phyloP scores from a whole-genome alignment of 2,329 filamentous ascomycete species.

The Diaporthe destruens region DNA sequence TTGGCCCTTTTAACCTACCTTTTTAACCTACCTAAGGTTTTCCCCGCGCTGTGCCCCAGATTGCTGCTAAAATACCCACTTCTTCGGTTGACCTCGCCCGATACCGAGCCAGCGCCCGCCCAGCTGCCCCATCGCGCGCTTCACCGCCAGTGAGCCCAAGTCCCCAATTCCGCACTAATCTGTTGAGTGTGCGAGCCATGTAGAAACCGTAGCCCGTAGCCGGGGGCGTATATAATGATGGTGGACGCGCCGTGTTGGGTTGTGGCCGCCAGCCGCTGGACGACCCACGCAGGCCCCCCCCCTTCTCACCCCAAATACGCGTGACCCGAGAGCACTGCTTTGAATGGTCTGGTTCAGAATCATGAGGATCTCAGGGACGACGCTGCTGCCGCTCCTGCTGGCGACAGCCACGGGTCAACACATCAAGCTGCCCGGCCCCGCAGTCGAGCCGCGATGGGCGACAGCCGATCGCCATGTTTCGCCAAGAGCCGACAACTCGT shows the following conservation, averaged over 20 bases:
- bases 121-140: neutral
- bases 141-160: constrained; percentile 7
- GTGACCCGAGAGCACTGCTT: neutral
- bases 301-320: neutral
- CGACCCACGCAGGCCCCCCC: neutral
- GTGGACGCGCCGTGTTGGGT: neutral
- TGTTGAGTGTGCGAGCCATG: neutral
- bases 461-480: constrained; percentile 46
- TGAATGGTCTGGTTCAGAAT: constrained; percentile 2
- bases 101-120: constrained; percentile 15
- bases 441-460: constrained; percentile 48
- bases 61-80: constrained; percentile 24
- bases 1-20: neutral
- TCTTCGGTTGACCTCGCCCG: constrained; percentile 35
- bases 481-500: constrained; percentile 44
- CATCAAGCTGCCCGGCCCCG: constrained; percentile 30
- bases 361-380: constrained; percentile 28
- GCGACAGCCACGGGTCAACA: constrained; percentile 32
- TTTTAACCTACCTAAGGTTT: too few species aligned
- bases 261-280: too few species aligned
- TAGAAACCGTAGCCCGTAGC: neutral
- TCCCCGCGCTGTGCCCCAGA: constrained; percentile 25
- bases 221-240: constrained; percentile 14
- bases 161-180: constrained; percentile 30
- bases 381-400: constrained; percentile 34